Evolutionary conservation across 2,329 filamentous ascomycete genomes (phyloP).

Genomic region (Verticillium alfalfae): DNA sequence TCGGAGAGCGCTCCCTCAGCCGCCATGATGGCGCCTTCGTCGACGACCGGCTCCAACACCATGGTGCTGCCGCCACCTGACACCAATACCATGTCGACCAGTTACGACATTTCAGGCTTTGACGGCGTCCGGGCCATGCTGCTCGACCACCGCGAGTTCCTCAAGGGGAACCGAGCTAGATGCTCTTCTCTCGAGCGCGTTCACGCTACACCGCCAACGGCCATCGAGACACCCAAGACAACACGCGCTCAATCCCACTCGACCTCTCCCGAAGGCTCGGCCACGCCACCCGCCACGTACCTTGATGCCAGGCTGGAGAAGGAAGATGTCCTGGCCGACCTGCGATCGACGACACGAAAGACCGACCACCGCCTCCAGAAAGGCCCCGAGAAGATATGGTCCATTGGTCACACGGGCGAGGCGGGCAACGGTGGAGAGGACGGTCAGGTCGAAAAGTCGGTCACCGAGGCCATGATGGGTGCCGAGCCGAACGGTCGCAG

Average conservation of each 20-base stretch:
- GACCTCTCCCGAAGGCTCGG: conserved; percentile 18
- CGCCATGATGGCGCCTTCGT: conserved; percentile 21
- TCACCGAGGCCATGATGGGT: conserved; percentile 55
- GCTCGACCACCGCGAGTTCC: conserved; percentile 25
- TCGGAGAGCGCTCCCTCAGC: conserved; percentile 23
- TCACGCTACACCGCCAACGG: conserved; percentile 23
- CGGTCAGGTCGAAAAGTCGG: conserved; percentile 60
- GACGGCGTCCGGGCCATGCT: conserved; percentile 29
- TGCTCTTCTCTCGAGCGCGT: conserved; percentile 25
- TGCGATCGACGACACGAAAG: conserved; percentile 26
- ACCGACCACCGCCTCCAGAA: conserved; percentile 35
- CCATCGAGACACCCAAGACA: conserved; percentile 11
- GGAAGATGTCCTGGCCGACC: conserved; percentile 15
- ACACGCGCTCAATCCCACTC: conserved; percentile 14
- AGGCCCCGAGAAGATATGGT: conserved; percentile 57
- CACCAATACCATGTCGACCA: conserved; percentile 23
- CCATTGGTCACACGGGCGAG: conserved; percentile 47
- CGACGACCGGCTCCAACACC: conserved; percentile 18
- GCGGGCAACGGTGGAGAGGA: conserved; percentile 37
- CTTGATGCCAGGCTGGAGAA: conserved; percentile 12
- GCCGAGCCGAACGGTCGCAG: conserved; percentile 60
- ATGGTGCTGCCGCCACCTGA: conserved; percentile 13
- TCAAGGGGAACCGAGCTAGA: conserved; percentile 17
- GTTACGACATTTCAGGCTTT: conserved; percentile 23
- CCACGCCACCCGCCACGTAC: conserved; percentile 12